Conservation (phyloP, 1,284 basidiomycete species). For the Puccinia triticina region DNA sequence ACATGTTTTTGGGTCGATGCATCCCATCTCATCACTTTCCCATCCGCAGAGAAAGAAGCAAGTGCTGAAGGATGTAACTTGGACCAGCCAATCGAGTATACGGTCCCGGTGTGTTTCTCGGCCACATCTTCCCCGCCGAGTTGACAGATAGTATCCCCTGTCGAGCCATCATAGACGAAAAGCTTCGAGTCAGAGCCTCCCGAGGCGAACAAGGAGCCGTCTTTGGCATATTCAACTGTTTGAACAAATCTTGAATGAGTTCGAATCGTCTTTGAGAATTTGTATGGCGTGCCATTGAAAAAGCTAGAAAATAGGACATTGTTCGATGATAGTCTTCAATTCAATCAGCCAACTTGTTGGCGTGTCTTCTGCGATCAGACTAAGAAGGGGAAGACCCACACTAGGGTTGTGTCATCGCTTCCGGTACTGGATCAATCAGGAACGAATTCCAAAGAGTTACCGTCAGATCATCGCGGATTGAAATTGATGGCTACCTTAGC, state of each 20-base stretch:
- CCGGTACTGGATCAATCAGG: slow-evolving; percentile 54
- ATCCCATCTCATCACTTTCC: slow-evolving; percentile 77
- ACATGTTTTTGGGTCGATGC: slow-evolving; percentile 35
- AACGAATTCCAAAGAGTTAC: background rate
- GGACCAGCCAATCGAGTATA: slow-evolving; percentile 60
- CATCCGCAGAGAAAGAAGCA: slow-evolving; percentile 82
- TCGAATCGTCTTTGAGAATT: slow-evolving; percentile 76
- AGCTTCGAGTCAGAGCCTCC: slow-evolving; percentile 87
- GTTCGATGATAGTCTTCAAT: background rate
- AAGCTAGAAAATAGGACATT: slow-evolving; percentile 9
- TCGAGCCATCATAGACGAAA: slow-evolving; percentile 89
- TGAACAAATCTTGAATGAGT: slow-evolving; percentile 94
- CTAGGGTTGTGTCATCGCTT: slow-evolving; percentile 78
- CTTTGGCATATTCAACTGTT: slow-evolving; percentile 80
- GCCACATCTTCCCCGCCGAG: slow-evolving; percentile 72
- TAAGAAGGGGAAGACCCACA: slow-evolving; percentile 63
- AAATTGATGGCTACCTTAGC: background rate
- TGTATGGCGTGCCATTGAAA: slow-evolving; percentile 75
- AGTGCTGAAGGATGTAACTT: slow-evolving; percentile 71
- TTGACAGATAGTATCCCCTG: slow-evolving; percentile 76
- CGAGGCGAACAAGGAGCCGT: slow-evolving; percentile 81
- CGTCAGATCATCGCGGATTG: background rate
- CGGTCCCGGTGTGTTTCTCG: slow-evolving; percentile 62
- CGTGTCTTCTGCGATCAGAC: background rate
- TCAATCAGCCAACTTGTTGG: background rate